These are phyloP conservation scores for Pilobolus umbonatus DNA, from an alignment of 192 early-diverging fungal species.

Conservation along the genomic window DNA sequence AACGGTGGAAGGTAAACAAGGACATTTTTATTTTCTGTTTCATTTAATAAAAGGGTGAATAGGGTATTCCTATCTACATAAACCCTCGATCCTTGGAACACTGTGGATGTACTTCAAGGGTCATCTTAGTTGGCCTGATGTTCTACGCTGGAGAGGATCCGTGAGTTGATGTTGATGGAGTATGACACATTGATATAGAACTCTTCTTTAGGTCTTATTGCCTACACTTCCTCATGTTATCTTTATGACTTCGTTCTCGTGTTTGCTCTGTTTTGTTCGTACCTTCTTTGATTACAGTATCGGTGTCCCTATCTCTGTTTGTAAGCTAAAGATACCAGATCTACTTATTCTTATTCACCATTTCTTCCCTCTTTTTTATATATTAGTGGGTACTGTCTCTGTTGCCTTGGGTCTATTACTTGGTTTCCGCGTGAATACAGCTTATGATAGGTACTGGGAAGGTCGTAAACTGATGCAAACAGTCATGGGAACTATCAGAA, in stretches of 20 bases:
- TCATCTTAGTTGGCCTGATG: constrained; percentile 26
- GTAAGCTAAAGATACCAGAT: constrained; percentile 1
- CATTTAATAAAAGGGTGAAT: neutral
- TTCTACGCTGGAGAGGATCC: constrained; percentile 30
- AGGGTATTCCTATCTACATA: constrained; percentile 10
- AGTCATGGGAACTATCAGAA: constrained; percentile 60
- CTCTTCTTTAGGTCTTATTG: constrained; percentile 12
- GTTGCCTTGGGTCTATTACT: constrained; percentile 65
- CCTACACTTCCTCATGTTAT: constrained; percentile 23
- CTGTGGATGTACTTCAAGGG: constrained; percentile 3
- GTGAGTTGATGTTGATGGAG: constrained; percentile 7
- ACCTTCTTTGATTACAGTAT: constrained; percentile 12
- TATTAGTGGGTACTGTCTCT: constrained; percentile 43
- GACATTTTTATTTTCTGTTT: neutral
- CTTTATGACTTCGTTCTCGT: constrained; percentile 14
- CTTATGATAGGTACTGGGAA: constrained; percentile 71
- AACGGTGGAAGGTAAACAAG: constrained; percentile 1
- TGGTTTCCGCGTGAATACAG: constrained; percentile 81
- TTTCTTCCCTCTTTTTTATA: neutral
- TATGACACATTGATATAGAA: neutral
- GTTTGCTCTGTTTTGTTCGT: constrained; percentile 12
- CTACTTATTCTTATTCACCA: neutral
- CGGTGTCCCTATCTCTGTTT: constrained; percentile 17
- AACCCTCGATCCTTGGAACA: neutral
- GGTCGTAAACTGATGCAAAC: constrained; percentile 65